These are phyloP conservation scores for Nelumbo lutea DNA, from an alignment of 164 flowering plant species.

Conservation along the genomic window DNA sequence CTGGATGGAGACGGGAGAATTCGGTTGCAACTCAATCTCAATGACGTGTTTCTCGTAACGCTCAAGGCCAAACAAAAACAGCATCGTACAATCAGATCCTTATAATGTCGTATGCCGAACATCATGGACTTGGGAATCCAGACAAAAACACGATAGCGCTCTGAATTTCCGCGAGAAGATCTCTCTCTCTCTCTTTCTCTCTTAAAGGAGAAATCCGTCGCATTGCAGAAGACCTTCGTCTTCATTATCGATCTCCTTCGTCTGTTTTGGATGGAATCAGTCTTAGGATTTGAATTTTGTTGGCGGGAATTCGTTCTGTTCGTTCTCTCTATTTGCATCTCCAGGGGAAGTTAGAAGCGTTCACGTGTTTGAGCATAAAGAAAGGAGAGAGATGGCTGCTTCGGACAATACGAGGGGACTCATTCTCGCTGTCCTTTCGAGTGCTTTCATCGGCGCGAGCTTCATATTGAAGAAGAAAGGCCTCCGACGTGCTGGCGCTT, in stretches of 20 bases:
- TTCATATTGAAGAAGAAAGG: conserved; percentile 86
- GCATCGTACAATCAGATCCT: too few species aligned
- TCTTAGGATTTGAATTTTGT: not conserved
- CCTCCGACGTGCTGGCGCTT: conserved; percentile 57
- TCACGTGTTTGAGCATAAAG: not conserved
- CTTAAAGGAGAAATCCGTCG: not conserved
- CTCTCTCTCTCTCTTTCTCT: not conserved
- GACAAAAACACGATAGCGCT: too few species aligned
- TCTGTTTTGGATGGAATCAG: not conserved
- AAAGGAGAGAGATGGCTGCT: conserved; percentile 25
- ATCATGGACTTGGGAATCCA: too few species aligned
- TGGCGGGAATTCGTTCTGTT: not conserved
- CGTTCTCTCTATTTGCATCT: not conserved
- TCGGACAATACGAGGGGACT: conserved; percentile 64
- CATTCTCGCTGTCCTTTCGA: conserved; percentile 58
- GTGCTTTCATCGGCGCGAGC: conserved; percentile 70
- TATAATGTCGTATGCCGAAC: too few species aligned
- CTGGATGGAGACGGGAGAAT: too few species aligned
- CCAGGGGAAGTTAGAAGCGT: not conserved
- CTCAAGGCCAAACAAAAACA: too few species aligned
- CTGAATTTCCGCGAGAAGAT: too few species aligned
- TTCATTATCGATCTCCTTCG: not conserved
- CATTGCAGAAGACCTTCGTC: not conserved
- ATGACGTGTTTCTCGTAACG: too few species aligned
- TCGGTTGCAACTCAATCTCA: too few species aligned